These are phyloP conservation scores for Limnanthes douglasii DNA, from an alignment of 345 rosid species.

Conservation along the genomic window DNA sequence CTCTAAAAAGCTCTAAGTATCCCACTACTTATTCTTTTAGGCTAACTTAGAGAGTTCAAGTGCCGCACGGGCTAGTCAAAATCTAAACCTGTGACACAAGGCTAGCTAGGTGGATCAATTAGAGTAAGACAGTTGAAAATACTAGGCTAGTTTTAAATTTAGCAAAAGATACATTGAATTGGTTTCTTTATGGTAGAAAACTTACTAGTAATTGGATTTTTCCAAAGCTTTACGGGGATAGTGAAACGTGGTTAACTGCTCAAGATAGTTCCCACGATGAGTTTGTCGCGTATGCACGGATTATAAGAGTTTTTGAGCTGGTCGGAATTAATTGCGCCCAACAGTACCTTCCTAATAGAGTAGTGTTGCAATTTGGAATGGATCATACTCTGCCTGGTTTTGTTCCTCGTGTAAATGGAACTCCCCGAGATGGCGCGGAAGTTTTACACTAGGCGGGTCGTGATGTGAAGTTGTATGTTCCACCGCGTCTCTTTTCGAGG, in stretches of 20 bases:
- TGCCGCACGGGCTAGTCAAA: too few relatives aligned
- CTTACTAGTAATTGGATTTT: background rate
- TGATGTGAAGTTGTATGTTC: background rate
- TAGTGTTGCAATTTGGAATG: too few relatives aligned
- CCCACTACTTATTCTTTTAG: too few relatives aligned
- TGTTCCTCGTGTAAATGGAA: background rate
- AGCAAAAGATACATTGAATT: slow-evolving; percentile 1
- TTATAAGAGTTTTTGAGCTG: slow-evolving; percentile 2
- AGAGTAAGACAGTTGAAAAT: slow-evolving; percentile 1
- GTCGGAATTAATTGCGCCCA: background rate
- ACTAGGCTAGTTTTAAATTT: slow-evolving; percentile 14
- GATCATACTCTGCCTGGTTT: slow-evolving; percentile 5
- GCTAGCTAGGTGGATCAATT: slow-evolving; percentile 17
- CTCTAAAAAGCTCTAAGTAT: too few relatives aligned
- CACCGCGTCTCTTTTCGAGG: background rate
- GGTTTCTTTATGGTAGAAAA: background rate
- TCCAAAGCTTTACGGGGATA: background rate
- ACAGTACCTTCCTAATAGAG: slow-evolving; percentile 6
- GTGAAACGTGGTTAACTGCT: background rate
- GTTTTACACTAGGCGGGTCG: background rate
- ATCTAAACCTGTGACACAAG: slow-evolving; percentile 15
- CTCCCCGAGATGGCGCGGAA: background rate
- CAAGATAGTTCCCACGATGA: background rate
- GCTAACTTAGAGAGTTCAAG: too few relatives aligned
- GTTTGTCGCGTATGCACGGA: slow-evolving; percentile 1